These are phyloP conservation scores for Bruguiera parviflora DNA, from an alignment of 345 rosid genomes.

Conservation along the genomic window DNA sequence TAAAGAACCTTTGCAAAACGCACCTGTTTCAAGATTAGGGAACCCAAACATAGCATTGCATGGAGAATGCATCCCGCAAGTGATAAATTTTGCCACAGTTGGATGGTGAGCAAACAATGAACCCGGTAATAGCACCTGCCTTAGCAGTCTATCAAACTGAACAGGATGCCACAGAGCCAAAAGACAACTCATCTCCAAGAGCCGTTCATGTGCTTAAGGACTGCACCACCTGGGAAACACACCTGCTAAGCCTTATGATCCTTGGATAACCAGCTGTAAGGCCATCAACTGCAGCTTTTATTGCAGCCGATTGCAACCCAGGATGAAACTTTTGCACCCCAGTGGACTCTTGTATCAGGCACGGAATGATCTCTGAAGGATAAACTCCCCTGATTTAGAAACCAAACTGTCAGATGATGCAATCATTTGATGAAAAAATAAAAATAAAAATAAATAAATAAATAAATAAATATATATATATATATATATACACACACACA, in stretches of 20 bases:
- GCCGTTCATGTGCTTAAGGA: conserved; percentile 18
- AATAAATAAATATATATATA: too few relatives aligned
- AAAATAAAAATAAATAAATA: too few relatives aligned
- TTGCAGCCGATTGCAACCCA: conserved; percentile 28
- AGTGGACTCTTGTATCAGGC: conserved; percentile 21
- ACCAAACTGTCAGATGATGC: conserved; percentile 9
- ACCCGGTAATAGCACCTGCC: background rate
- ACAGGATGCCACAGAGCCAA: background rate
- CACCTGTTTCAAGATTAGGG: too few relatives aligned
- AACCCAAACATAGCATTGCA: too few relatives aligned
- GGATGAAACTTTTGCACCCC: conserved; percentile 17
- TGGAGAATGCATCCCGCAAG: too few relatives aligned
- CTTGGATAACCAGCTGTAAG: conserved; percentile 46
- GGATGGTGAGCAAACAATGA: too few relatives aligned
- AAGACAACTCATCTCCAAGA: background rate
- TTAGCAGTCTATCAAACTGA: background rate
- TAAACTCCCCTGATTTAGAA: conserved; percentile 55
- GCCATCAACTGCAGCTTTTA: conserved; percentile 30
- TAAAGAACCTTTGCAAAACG: too few relatives aligned
- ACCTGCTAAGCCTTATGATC: conserved; percentile 47
- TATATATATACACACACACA: too few relatives aligned
- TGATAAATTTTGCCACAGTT: too few relatives aligned
- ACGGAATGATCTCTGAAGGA: conserved; percentile 47
- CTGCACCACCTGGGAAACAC: conserved; percentile 41
- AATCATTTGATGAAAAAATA: background rate